Conservation (phyloP, 2,329 filamentous ascomycete species). For the Colletotrichum liriopes region DNA sequence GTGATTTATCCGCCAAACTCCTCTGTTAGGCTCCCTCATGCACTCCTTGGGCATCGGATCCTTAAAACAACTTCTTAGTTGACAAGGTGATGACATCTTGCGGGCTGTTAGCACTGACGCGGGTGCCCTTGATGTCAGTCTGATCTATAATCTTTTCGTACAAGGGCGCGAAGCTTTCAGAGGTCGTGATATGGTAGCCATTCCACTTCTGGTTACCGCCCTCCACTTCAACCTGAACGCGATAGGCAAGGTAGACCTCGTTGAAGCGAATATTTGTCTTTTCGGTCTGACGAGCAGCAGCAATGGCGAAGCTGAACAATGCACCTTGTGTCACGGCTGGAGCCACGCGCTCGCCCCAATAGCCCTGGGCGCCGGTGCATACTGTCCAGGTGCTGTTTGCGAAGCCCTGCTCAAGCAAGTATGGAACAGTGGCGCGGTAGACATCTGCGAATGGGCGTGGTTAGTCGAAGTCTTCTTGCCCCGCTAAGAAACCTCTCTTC, state of each 20-base stretch:
- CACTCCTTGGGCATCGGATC: too few species aligned
- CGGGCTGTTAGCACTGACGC: neutral
- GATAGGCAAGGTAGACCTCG: slow-evolving; percentile 55
- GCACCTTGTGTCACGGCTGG: slow-evolving; percentile 55
- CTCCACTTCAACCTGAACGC: slow-evolving; percentile 48
- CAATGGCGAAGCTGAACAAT: slow-evolving; percentile 52
- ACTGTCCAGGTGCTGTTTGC: slow-evolving; percentile 51
- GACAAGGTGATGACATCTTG: neutral
- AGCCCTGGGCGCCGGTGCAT: slow-evolving; percentile 51
- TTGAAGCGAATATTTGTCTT: slow-evolving; percentile 56
- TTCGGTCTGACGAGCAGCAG: slow-evolving; percentile 49
- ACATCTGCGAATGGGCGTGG: slow-evolving; percentile 44
- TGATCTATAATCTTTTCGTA: slow-evolving; percentile 1
- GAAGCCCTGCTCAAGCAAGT: slow-evolving; percentile 48
- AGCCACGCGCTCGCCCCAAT: slow-evolving; percentile 44
- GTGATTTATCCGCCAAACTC: too few species aligned
- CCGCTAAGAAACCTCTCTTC: too few species aligned
- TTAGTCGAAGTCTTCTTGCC: neutral
- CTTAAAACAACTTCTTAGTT: neutral
- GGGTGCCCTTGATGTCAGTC: slow-evolving; percentile 7
- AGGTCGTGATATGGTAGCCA: neutral
- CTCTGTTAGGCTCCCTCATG: too few species aligned
- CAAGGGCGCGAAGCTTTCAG: neutral
- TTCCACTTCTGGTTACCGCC: neutral
- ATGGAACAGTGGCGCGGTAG: slow-evolving; percentile 52